Evolutionary conservation across 192 early-diverging fungal genomes (phyloP).

Genomic region (Gonapodya sp.): DNA sequence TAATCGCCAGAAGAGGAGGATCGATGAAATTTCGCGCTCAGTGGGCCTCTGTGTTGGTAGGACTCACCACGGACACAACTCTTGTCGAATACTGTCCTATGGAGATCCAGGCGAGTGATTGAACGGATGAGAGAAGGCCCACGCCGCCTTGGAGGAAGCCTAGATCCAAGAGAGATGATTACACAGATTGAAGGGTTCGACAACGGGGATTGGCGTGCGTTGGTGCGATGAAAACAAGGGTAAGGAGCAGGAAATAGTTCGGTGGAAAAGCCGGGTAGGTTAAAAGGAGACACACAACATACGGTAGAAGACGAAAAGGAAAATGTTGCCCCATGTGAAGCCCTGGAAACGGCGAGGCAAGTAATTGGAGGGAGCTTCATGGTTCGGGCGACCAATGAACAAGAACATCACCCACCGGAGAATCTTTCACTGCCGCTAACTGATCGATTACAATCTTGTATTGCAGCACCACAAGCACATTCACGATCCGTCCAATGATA

Average conservation of each 20-base stretch:
- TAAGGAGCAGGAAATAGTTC: no score
- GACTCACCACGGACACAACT: constrained; percentile 62
- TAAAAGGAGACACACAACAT: neutral
- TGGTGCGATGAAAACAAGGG: neutral
- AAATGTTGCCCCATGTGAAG: constrained; percentile 45
- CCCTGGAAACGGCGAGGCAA: constrained; percentile 11
- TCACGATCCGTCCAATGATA: constrained; percentile 51
- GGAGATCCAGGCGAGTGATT: constrained; percentile 86
- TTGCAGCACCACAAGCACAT: constrained; percentile 73
- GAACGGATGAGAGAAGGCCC: constrained; percentile 63
- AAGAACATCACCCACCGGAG: neutral
- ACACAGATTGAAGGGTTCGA: no score
- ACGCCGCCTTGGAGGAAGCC: constrained; percentile 70
- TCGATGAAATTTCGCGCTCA: neutral
- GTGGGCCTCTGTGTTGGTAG: no score
- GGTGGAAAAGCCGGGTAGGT: no score
- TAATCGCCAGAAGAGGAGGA: neutral
- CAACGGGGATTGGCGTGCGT: neutral
- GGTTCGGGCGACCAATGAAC: no score
- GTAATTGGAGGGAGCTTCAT: no score
- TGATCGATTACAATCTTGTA: constrained; percentile 74
- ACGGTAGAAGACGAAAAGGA: constrained; percentile 44
- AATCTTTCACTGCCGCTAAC: constrained; percentile 22
- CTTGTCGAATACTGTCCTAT: constrained; percentile 87
- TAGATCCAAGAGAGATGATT: no score